Base-by-base conservation (phyloP, 768 basidiomycete species). In the Mycena chlorophos region DNA sequence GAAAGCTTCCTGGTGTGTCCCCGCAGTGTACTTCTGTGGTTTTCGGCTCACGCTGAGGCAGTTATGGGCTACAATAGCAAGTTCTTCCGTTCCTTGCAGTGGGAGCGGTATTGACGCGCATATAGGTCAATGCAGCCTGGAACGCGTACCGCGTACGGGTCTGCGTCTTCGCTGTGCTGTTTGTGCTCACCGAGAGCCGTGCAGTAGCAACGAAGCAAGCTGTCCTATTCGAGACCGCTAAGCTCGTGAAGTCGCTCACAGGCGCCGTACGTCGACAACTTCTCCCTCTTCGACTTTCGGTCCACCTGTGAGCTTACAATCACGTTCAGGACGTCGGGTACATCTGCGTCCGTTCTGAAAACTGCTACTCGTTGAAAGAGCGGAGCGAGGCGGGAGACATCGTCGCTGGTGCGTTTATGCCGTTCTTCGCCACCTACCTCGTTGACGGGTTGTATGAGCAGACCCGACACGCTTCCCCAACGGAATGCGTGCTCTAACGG, bases 61-160 rank as follows among this genome's bases (percentile, higher is more conserved):
- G 84, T 79, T 20, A 72, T 86, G 73, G 85, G 84, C 2, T 87
- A 82, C 60, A 87, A 87, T 59, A 86, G 84, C 86, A 46, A 65
- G 81, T 61, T 20, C 49, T 51, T 28, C 12, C 10, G 12, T n/a
- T 10, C 12, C 34, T 19, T 42, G n/a, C n/a, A n/a, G n/a, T n/a
- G n/a, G n/a, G n/a, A n/a, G n/a, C 40, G 13, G 13, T 8, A 42
- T 14, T 14, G 6, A 42, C 40, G 5, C 20, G 40, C 40, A 8
- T 42, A 42, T 14, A 8, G 6, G 13, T 12, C n/a, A 8, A 6
- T 6, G 42, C 38, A 87, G 86, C 86, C 5, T 87, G 86, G 86
- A 87, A 87, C 65, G 86, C 84, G 5, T 86, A 83, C 65, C 78
- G 85, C 60, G 84, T 85, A 56, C 50, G 76, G 62, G 57, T 34